Evolutionary conservation across 2,329 filamentous ascomycete genomes (phyloP).

Genomic region (Epichloe coenophiala): DNA sequence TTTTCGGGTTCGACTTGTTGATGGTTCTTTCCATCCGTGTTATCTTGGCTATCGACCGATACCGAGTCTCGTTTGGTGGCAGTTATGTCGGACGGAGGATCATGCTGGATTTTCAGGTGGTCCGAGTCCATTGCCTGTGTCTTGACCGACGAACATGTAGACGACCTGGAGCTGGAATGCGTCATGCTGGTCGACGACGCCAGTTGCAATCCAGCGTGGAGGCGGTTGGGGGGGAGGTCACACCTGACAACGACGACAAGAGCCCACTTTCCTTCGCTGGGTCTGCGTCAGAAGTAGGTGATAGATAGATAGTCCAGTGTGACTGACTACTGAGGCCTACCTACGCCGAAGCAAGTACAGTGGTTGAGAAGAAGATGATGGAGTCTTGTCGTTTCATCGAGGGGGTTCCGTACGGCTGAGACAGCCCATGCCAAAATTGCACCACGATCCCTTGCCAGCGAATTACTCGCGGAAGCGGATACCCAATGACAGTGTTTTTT

Average conservation of each 20-base stretch:
- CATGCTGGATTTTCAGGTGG: conserved; percentile 14
- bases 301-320: conserved; percentile 3
- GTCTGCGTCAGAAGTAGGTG: conserved; percentile 4
- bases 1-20: neutral
- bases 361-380: conserved; percentile 7
- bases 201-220: conserved; percentile 12
- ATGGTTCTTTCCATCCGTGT: neutral
- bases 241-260: conserved; percentile 1
- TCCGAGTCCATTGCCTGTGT: conserved; percentile 17
- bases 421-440: conserved; percentile 6
- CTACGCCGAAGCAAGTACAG: conserved; percentile 6
- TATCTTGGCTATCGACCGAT: neutral
- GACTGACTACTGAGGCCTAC: neutral
- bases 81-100: conserved; percentile 13
- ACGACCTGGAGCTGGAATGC: conserved; percentile 15
- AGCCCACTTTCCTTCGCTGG: conserved; percentile 7
- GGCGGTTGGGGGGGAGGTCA: neutral
- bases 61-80: conserved; percentile 7
- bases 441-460: neutral
- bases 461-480: no score
- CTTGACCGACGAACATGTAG: conserved; percentile 8
- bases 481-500: no score
- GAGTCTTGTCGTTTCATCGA: conserved; percentile 14
- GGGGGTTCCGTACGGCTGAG: conserved; percentile 8
- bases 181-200: conserved; percentile 10